Evolutionary conservation across 139 green algal species (phyloP).

Genomic region (Tetraselmis chui): DNA sequence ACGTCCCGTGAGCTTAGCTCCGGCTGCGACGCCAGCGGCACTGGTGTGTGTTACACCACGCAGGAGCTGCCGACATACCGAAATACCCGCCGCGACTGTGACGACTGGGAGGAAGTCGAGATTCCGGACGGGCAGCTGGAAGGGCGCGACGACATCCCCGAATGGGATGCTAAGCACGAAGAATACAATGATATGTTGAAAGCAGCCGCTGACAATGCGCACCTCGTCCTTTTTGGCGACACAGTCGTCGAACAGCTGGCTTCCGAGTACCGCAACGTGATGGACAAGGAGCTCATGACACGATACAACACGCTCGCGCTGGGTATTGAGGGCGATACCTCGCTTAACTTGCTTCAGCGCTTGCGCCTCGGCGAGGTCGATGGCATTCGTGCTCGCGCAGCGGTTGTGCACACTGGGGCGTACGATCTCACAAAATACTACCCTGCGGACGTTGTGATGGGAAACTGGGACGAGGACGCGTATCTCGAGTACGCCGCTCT

Average conservation of each 20-base stretch:
- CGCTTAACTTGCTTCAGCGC: background rate
- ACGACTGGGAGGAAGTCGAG: background rate
- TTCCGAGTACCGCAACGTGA: background rate
- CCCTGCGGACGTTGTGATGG: background rate
- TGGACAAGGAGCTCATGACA: background rate
- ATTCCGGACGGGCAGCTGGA: background rate
- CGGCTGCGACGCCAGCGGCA: background rate
- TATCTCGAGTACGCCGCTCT: background rate
- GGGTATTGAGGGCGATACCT: background rate
- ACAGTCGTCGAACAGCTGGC: background rate
- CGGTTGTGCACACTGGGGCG: background rate
- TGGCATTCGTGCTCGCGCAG: background rate
- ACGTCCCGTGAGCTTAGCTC: background rate
- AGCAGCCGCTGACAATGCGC: background rate
- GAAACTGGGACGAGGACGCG: background rate
- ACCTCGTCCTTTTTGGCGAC: background rate
- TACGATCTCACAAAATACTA: background rate
- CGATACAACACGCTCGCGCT: background rate
- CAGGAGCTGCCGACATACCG: background rate
- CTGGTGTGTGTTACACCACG: background rate
- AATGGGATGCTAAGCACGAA: background rate
- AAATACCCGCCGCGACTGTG: background rate
- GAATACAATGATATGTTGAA: background rate
- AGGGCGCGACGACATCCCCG: background rate
- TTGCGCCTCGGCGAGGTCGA: background rate